These are phyloP conservation scores for Musa schizocarpa DNA, from an alignment of 176 grass and related monocot species.

Conservation along the genomic window DNA sequence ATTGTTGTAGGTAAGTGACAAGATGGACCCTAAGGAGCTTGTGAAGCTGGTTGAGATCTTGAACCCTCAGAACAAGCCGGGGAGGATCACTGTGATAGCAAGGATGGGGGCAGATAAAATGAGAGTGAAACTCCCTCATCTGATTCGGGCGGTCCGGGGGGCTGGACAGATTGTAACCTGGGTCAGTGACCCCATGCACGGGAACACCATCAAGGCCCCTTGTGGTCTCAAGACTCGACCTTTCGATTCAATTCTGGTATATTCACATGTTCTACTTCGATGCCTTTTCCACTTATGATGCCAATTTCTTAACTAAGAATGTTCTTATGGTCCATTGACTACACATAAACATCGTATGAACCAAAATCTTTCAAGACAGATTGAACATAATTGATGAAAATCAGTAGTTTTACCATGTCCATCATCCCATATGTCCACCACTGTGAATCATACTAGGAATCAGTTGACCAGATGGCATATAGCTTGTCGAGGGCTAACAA, in stretches of 20 bases:
- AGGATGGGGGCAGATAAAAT: conserved; percentile 98
- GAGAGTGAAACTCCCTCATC: conserved; percentile 80
- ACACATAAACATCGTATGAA: background rate
- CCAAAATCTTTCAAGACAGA: background rate
- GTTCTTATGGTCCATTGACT: background rate
- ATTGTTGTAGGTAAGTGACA: conserved; percentile 61
- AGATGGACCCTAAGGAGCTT: conserved; percentile 85
- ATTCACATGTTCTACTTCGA: conserved; percentile 4
- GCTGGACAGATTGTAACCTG: conserved; percentile 85
- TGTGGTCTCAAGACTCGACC: conserved; percentile 88
- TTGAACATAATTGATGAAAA: background rate
- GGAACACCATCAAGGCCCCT: conserved; percentile 91
- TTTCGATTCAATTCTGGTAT: conserved; percentile 83
- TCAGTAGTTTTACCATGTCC: background rate
- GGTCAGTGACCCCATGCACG: conserved; percentile 95
- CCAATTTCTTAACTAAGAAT: background rate
- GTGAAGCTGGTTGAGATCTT: conserved; percentile 85
- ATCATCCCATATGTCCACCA: background rate
- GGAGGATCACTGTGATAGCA: conserved; percentile 71
- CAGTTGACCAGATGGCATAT: background rate
- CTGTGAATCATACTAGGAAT: background rate
- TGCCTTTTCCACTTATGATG: background rate
- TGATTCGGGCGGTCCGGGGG: conserved; percentile 73
- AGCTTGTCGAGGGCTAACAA: background rate
- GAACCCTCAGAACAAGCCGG: conserved; percentile 72